These are phyloP conservation scores for Syncephalis fuscata DNA, from an alignment of 371 early-diverging fungal genomes.

Conservation along the genomic window DNA sequence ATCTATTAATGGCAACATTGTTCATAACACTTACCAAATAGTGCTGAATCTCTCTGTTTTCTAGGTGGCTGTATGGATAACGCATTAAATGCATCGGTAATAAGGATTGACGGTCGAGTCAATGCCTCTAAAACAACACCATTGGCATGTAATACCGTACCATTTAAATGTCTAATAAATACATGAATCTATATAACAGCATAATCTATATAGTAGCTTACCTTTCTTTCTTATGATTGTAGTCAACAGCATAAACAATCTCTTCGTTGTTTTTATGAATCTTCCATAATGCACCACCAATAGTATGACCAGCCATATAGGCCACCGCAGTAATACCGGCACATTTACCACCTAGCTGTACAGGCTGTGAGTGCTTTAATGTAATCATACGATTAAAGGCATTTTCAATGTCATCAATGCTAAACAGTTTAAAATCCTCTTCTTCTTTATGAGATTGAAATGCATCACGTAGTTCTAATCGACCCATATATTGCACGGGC, in stretches of 20 bases:
- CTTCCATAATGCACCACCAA: slow-evolving; percentile 97
- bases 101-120: slow-evolving; percentile 67
- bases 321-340: slow-evolving; percentile 83
- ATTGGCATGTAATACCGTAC: slow-evolving; percentile 49
- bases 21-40: slow-evolving; percentile 29
- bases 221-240: slow-evolving; percentile 91
- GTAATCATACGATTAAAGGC: slow-evolving; percentile 71
- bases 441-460: slow-evolving; percentile 49
- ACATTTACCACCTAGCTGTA: slow-evolving; percentile 53
- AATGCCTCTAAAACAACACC: slow-evolving; percentile 63
- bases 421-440: slow-evolving; percentile 52
- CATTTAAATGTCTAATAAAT: slow-evolving; percentile 55
- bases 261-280: slow-evolving; percentile 87
- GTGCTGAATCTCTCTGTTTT: slow-evolving; percentile 49
- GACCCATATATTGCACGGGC: slow-evolving; percentile 89
- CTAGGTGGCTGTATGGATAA: slow-evolving; percentile 47
- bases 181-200: background rate
- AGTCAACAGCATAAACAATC: slow-evolving; percentile 91
- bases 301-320: slow-evolving; percentile 87
- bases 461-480: slow-evolving; percentile 64
- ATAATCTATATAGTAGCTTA: slow-evolving; percentile 12
- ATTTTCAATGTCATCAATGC: slow-evolving; percentile 54
- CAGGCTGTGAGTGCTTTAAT: slow-evolving; percentile 88
- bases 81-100: slow-evolving; percentile 79
- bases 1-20: background rate